Evolutionary conservation across 768 basidiomycete species (phyloP).

Genomic region (Xerocomellus intermedius): DNA sequence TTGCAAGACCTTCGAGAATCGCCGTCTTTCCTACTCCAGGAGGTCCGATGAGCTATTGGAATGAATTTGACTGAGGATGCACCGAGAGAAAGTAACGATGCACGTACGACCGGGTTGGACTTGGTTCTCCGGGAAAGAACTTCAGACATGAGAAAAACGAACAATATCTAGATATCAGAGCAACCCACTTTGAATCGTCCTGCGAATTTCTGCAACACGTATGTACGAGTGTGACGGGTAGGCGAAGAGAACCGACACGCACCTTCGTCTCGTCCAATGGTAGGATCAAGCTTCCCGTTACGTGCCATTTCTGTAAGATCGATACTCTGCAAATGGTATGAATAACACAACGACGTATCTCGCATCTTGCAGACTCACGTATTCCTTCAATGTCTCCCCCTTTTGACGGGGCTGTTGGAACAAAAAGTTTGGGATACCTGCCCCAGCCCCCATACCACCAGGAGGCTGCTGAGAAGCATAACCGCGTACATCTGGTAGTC

Average conservation of each 20-base stretch:
- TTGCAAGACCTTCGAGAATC: conserved; percentile 86
- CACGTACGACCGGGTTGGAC: conserved; percentile 80
- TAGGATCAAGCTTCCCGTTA: conserved; percentile 85
- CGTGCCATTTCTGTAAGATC: conserved; percentile 84
- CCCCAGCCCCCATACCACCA: conserved; percentile 35
- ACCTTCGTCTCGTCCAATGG: conserved; percentile 88
- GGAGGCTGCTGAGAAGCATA: conserved; percentile 52
- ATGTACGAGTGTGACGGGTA: neutral
- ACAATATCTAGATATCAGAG: neutral
- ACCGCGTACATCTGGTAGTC: conserved; percentile 23
- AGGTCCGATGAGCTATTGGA: conserved; percentile 66
- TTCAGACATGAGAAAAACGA: conserved; percentile 22
- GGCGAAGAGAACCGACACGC: neutral
- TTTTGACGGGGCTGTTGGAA: conserved; percentile 63
- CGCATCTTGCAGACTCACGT: conserved; percentile 41
- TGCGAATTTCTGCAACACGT: conserved; percentile 64
- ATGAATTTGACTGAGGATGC: neutral
- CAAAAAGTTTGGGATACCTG: conserved; percentile 57
- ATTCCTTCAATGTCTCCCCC: conserved; percentile 86
- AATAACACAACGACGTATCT: neutral
- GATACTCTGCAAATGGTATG: conserved; percentile 51
- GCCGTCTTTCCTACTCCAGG: conserved; percentile 95
- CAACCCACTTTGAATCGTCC: conserved; percentile 83
- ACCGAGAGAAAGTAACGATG: neutral
- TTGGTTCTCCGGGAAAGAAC: conserved; percentile 88